Percentiles rank a stretch among this genome's conserved stretches.
Conservation (phyloP, 2,329 filamentous ascomycete genomes). For the Calcarisporium arbuscula region DNA sequence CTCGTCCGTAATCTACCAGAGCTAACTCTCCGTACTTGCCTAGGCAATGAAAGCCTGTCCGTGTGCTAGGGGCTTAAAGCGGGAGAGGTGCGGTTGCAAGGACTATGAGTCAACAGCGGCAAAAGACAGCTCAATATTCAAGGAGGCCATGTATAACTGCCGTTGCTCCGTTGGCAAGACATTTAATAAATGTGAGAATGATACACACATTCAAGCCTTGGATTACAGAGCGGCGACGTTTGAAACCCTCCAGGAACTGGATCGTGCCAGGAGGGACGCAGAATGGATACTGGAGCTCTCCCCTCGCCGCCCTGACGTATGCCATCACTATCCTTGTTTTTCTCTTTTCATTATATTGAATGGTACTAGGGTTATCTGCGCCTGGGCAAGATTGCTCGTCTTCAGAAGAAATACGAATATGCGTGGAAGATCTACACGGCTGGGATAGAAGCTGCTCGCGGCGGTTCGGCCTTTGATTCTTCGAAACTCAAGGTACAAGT, state of each 20-base stretch:
- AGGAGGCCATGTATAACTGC: slow-evolving; percentile 35
- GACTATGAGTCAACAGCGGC: slow-evolving; percentile 27
- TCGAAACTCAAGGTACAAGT: slow-evolving; percentile 26
- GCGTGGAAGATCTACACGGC: slow-evolving; percentile 34
- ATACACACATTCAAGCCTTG: slow-evolving; percentile 31
- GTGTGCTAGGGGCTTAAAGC: slow-evolving; percentile 25
- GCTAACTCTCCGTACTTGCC: not conserved
- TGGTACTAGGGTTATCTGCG: slow-evolving; percentile 32
- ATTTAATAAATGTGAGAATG: slow-evolving; percentile 33
- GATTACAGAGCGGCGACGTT: slow-evolving; percentile 35
- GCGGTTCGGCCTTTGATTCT: slow-evolving; percentile 18
- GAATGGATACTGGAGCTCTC: slow-evolving; percentile 37
- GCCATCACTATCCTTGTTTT: slow-evolving; percentile 2
- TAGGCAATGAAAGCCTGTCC: slow-evolving; percentile 31
- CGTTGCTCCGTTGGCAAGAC: slow-evolving; percentile 27
- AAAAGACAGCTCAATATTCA: slow-evolving; percentile 30
- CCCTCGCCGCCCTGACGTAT: slow-evolving; percentile 32
- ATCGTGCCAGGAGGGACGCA: slow-evolving; percentile 31
- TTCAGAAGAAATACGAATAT: slow-evolving; percentile 29
- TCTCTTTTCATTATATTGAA: slow-evolving; percentile 4
- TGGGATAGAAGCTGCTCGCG: slow-evolving; percentile 27
- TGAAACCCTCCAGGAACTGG: slow-evolving; percentile 30
- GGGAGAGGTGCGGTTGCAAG: slow-evolving; percentile 33
- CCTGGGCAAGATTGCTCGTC: slow-evolving; percentile 31
- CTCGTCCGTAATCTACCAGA: no score